Conservation (phyloP, 305 asterid genomes). For the Ajuga reptans region DNA sequence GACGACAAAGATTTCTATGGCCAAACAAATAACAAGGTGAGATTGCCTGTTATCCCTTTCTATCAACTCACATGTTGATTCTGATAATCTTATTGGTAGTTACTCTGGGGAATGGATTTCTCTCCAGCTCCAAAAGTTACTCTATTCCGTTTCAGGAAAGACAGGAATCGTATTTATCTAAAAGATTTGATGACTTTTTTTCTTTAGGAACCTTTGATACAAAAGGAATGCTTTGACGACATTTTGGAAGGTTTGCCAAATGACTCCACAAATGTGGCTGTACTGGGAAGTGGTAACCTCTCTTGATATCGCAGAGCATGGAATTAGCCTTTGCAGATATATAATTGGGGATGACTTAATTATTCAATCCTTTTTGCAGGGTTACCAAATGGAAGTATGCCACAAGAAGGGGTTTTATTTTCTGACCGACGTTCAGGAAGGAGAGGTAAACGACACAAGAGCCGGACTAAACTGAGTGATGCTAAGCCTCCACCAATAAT, state of each 20-base stretch:
- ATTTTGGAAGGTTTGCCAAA: slow-evolving; percentile 28
- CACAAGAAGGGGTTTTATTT: slow-evolving; percentile 39
- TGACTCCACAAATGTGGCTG: slow-evolving; percentile 33
- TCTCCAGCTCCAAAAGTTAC: slow-evolving; percentile 7
- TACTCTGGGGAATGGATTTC: background rate
- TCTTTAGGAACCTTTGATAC: slow-evolving; percentile 36
- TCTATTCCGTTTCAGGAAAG: slow-evolving; percentile 3
- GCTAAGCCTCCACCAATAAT: slow-evolving; percentile 38
- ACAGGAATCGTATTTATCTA: background rate
- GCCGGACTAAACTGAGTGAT: slow-evolving; percentile 36
- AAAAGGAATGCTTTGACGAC: slow-evolving; percentile 33
- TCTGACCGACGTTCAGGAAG: slow-evolving; percentile 61
- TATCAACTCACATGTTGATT: background rate
- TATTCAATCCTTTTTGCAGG: slow-evolving; percentile 28
- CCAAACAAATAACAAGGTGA: slow-evolving; percentile 39
- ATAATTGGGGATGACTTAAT: slow-evolving; percentile 1
- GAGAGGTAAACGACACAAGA: slow-evolving; percentile 61
- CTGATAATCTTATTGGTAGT: background rate
- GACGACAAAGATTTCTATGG: slow-evolving; percentile 40
- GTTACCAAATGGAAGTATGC: slow-evolving; percentile 40
- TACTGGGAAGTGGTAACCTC: slow-evolving; percentile 38
- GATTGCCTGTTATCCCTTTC: slow-evolving; percentile 15
- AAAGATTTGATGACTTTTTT: slow-evolving; percentile 2
- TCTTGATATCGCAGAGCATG: slow-evolving; percentile 1
- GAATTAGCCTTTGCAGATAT: background rate